Percentiles rank a stretch among this genome's conserved stretches.
Evolutionary conservation across 2,329 filamentous ascomycete genomes (phyloP).

Genomic region (Xylariaceae sp.): DNA sequence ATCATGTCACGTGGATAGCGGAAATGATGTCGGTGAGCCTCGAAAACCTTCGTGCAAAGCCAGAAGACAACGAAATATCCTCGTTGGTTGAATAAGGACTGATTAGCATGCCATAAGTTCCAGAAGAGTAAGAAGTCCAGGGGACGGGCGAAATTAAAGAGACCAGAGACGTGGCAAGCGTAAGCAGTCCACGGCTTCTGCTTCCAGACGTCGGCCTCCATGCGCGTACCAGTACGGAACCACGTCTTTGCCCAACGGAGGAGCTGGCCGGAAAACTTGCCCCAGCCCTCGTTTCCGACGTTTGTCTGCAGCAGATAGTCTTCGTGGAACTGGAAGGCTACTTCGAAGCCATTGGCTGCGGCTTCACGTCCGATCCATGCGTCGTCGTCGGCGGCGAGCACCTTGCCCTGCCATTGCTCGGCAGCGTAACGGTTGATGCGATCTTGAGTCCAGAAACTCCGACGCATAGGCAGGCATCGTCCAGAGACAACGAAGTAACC

Average conservation of each 20-base stretch:
- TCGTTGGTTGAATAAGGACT: not conserved
- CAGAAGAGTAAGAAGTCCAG: not conserved
- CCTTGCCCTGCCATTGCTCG: not conserved
- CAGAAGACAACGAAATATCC: not conserved
- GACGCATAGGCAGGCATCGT: not conserved
- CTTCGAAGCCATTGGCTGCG: not conserved
- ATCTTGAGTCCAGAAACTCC: not conserved
- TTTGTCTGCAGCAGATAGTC: not conserved
- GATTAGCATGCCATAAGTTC: not conserved
- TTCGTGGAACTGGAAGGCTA: not conserved
- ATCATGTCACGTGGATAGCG: not conserved
- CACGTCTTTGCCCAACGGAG: not conserved
- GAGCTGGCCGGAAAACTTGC: not conserved
- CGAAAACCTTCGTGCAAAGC: not conserved
- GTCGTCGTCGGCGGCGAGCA: not conserved
- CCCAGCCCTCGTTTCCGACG: not conserved
- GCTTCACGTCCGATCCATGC: not conserved
- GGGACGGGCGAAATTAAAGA: not conserved
- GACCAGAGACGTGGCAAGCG: not conserved
- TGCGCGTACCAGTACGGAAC: not conserved
- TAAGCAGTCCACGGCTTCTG: not conserved
- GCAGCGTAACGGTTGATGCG: not conserved
- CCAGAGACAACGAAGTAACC: constrained; percentile 1
- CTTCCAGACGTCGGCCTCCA: not conserved
- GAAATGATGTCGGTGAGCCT: not conserved